Percentiles rank a stretch among this genome's conserved stretches.
Evolutionary conservation across 345 rosid species (phyloP).

Genomic region (Bruguiera parviflora): DNA sequence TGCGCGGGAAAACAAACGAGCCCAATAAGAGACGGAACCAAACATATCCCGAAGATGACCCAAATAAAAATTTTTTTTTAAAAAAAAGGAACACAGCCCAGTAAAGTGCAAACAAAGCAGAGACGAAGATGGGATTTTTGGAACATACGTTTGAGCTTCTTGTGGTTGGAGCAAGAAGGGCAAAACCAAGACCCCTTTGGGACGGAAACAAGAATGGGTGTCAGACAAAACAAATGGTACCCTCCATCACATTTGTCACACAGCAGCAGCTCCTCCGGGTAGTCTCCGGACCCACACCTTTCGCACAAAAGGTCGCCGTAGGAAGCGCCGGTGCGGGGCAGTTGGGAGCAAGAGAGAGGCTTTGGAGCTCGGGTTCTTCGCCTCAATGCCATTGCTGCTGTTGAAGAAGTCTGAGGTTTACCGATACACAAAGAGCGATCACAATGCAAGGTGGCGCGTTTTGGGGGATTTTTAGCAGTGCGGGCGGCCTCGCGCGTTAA

Average conservation of each 20-base stretch:
- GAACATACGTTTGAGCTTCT: slow-evolving; percentile 18
- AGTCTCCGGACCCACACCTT: slow-evolving; percentile 19
- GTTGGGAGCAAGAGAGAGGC: neutral
- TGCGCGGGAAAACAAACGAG: too few relatives aligned
- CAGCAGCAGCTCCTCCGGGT: slow-evolving; percentile 26
- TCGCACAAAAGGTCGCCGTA: slow-evolving; percentile 13
- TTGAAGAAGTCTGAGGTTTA: too few relatives aligned
- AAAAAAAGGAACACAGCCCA: neutral
- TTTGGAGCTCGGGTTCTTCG: slow-evolving; percentile 22
- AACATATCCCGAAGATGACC: too few relatives aligned
- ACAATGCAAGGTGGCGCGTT: neutral
- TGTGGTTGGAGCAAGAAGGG: slow-evolving; percentile 21
- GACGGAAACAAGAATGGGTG: slow-evolving; percentile 26
- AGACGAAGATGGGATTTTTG: neutral
- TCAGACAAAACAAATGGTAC: slow-evolving; percentile 26
- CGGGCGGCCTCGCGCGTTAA: neutral
- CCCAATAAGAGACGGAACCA: too few relatives aligned
- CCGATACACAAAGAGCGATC: too few relatives aligned
- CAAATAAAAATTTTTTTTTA: too few relatives aligned
- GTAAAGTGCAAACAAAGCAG: neutral
- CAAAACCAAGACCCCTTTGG: slow-evolving; percentile 33
- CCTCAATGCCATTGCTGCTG: slow-evolving; percentile 15
- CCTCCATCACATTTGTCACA: slow-evolving; percentile 28
- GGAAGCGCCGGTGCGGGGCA: neutral
- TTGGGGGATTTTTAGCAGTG: neutral